These are phyloP conservation scores for Adansonia gregorii DNA, from an alignment of 441 rosid genomes.

Conservation along the genomic window DNA sequence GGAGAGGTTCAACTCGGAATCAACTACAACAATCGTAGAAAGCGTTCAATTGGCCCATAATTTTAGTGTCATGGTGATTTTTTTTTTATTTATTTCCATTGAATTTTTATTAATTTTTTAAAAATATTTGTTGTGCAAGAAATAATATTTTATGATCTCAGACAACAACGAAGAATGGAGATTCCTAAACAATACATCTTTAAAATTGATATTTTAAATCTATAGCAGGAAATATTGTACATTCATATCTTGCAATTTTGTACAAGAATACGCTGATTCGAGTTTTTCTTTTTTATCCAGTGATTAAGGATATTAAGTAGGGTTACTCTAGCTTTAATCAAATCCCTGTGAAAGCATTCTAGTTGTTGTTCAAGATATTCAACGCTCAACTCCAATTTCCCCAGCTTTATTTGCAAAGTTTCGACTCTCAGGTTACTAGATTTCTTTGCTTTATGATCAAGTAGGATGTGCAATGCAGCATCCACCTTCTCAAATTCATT, in stretches of 20 bases:
- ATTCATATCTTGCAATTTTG: slow-evolving; percentile 17
- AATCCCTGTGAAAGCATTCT: slow-evolving; percentile 7
- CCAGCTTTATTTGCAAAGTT: not conserved
- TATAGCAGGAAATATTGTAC: not conserved
- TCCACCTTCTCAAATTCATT: slow-evolving; percentile 14
- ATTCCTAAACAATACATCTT: not conserved
- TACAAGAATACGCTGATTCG: not conserved
- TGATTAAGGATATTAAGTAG: slow-evolving; percentile 13
- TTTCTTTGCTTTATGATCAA: slow-evolving; percentile 6
- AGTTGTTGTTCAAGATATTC: slow-evolving; percentile 17
- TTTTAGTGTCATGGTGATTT: too few species aligned
- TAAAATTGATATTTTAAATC: not conserved
- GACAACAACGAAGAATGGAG: not conserved
- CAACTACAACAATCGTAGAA: too few species aligned
- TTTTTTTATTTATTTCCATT: too few species aligned
- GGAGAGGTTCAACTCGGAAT: too few species aligned
- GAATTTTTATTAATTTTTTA: too few species aligned
- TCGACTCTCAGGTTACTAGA: not conserved
- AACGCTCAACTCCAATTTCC: slow-evolving; percentile 18
- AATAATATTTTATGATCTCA: not conserved
- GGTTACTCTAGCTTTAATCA: slow-evolving; percentile 13
- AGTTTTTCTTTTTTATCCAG: not conserved
- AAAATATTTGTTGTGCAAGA: too few species aligned
- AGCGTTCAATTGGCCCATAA: too few species aligned
- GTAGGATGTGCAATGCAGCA: not conserved